phyloP scores from a whole-genome alignment of 2,329 filamentous ascomycete genomes.

The Pestalotiopsis sp. region DNA sequence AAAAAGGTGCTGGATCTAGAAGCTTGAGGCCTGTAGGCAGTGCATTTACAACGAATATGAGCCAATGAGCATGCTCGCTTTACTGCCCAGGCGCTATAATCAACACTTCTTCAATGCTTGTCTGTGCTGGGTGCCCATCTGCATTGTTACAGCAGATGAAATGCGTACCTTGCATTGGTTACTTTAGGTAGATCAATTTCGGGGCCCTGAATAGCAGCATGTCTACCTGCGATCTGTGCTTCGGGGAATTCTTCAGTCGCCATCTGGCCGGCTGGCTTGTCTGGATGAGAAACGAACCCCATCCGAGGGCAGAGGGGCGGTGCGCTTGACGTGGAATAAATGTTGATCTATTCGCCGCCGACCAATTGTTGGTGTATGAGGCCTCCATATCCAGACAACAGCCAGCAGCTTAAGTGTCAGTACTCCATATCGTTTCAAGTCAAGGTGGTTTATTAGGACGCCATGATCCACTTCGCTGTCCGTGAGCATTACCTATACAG shows the following conservation, averaged over 20 bases:
- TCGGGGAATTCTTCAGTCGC: background rate
- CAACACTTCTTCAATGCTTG: too few relatives aligned
- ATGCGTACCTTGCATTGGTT: too few relatives aligned
- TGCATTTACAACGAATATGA: background rate
- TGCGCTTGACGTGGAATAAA: background rate
- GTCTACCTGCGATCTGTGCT: too few relatives aligned
- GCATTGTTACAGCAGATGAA: too few relatives aligned
- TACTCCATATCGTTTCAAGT: too few relatives aligned
- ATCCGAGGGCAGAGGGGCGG: background rate
- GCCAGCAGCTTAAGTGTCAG: too few relatives aligned
- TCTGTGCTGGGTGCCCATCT: too few relatives aligned
- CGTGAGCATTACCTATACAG: too few relatives aligned
- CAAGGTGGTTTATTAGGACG: too few relatives aligned
- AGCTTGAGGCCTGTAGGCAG: background rate
- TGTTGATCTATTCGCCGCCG: background rate
- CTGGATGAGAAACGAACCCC: background rate
- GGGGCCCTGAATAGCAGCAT: background rate
- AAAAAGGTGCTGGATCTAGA: background rate
- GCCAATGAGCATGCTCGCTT: background rate
- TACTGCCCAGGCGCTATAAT: background rate
- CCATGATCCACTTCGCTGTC: too few relatives aligned
- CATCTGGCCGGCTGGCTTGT: background rate
- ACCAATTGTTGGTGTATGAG: background rate
- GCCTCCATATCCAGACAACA: background rate
- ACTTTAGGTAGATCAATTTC: background rate